A percentile compares a stretch with the other conserved stretches of the same genome.
Conservation (phyloP, 1,284 basidiomycete species). For the Puccinia polysora region DNA sequence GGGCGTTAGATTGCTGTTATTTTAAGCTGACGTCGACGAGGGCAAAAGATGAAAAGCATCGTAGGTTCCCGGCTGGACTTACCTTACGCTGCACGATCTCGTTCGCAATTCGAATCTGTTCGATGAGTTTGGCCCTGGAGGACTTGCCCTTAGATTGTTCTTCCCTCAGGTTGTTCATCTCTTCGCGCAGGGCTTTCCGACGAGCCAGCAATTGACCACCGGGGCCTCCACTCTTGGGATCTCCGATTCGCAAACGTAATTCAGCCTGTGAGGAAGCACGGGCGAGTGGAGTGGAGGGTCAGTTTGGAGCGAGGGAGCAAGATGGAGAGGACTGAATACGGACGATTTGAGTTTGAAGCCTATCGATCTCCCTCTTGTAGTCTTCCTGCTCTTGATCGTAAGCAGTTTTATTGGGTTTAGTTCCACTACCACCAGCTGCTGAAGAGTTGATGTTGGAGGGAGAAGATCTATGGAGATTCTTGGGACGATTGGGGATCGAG, state of each 20-base stretch:
- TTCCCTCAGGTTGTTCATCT: slow-evolving; percentile 73
- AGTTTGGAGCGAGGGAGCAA: not conserved
- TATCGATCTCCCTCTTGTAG: slow-evolving; percentile 16
- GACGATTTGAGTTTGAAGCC: slow-evolving; percentile 10
- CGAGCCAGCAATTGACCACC: slow-evolving; percentile 63
- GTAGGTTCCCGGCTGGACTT: slow-evolving; percentile 41
- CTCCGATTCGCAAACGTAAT: slow-evolving; percentile 43
- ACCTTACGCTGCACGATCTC: slow-evolving; percentile 81
- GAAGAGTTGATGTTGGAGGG: not conserved
- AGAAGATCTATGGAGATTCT: not conserved
- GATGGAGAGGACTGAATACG: not conserved
- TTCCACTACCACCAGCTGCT: not conserved
- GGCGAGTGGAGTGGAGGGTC: not conserved
- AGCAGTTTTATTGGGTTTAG: not conserved
- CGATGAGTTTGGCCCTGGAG: slow-evolving; percentile 69
- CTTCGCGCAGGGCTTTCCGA: slow-evolving; percentile 68
- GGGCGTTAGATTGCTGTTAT: not conserved
- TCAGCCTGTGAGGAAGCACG: slow-evolving; percentile 1
- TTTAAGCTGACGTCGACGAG: not conserved
- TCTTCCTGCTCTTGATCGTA: slow-evolving; percentile 22
- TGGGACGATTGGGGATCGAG: slow-evolving; percentile 13
- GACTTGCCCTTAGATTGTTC: slow-evolving; percentile 77
- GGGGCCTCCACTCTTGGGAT: slow-evolving; percentile 47
- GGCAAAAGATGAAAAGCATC: not conserved
- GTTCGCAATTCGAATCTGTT: slow-evolving; percentile 76